Evolutionary conservation across 2,329 filamentous ascomycete genomes (phyloP).

Genomic region (Lachnellula arida): DNA sequence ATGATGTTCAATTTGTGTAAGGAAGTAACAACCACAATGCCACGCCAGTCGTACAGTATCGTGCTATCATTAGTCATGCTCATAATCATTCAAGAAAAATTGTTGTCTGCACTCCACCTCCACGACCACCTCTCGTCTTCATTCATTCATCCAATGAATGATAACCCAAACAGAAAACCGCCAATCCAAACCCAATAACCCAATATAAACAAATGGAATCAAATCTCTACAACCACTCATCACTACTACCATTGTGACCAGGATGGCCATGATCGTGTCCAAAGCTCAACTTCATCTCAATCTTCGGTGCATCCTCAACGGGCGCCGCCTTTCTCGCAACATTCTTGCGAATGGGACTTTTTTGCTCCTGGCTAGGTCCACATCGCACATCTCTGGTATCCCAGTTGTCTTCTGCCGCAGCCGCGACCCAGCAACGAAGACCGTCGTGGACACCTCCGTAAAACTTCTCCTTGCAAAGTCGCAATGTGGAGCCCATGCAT

Average conservation of each 20-base stretch:
- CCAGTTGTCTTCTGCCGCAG: constrained; percentile 85
- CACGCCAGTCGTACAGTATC: neutral
- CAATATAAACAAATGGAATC: neutral
- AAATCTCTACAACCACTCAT: constrained; percentile 22
- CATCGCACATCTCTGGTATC: constrained; percentile 75
- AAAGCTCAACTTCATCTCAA: constrained; percentile 31
- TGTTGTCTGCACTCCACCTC: no score
- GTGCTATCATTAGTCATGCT: constrained; percentile 1
- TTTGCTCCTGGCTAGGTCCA: constrained; percentile 47
- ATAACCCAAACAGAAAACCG: neutral
- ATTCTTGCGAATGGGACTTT: constrained; percentile 44
- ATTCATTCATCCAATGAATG: neutral
- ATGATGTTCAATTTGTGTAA: constrained; percentile 12
- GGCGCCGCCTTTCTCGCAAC: constrained; percentile 27
- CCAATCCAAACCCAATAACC: neutral
- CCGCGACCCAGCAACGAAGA: constrained; percentile 83
- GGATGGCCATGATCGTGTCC: constrained; percentile 2
- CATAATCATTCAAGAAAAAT: neutral
- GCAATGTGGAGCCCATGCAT: constrained; percentile 75
- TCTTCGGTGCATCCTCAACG: constrained; percentile 24
- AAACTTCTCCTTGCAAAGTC: constrained; percentile 96
- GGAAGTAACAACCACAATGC: neutral
- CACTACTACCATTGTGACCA: constrained; percentile 8
- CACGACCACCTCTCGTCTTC: neutral
- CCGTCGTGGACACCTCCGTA: constrained; percentile 89